A percentile compares a stretch with the other conserved stretches of the same genome.
Evolutionary conservation across 805 yeast genomes (phyloP).

Genomic region (Yamadazyma phyllophila): DNA sequence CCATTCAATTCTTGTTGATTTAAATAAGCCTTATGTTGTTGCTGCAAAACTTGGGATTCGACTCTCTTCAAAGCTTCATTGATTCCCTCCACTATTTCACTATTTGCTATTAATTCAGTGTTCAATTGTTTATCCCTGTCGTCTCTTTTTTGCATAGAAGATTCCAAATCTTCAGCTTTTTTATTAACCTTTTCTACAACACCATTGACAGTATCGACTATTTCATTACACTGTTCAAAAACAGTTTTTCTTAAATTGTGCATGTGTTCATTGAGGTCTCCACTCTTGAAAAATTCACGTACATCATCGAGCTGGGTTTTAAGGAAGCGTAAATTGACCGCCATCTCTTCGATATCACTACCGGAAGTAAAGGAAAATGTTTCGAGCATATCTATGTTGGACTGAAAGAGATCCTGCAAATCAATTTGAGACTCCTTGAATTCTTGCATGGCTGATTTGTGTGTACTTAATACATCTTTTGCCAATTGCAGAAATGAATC

Average conservation of each 20-base stretch:
- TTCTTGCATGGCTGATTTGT: neutral
- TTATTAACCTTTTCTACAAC: constrained; percentile 3
- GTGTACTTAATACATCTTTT: neutral
- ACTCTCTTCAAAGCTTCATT: constrained; percentile 1
- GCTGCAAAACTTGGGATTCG: constrained; percentile 4
- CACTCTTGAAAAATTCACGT: neutral
- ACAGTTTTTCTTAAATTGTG: neutral
- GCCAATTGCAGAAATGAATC: neutral
- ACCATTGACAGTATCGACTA: constrained; percentile 1
- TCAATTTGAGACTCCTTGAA: neutral
- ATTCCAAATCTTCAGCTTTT: constrained; percentile 3
- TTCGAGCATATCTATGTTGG: neutral
- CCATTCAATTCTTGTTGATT: neutral
- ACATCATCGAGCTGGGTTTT: constrained; percentile 3
- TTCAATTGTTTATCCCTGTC: constrained; percentile 1
- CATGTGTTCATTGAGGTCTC: neutral
- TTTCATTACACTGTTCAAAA: constrained; percentile 4
- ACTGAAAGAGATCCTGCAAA: neutral
- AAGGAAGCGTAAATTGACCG: constrained; percentile 12
- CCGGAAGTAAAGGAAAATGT: constrained; percentile 1
- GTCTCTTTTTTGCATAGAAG: constrained; percentile 4
- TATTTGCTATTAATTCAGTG: constrained; percentile 4
- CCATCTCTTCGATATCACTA: constrained; percentile 10
- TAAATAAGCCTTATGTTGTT: neutral
- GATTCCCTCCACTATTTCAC: constrained; percentile 5